Conservation (phyloP, 108 stramenopile species). For the Pseudonitzschia delicatissima region DNA sequence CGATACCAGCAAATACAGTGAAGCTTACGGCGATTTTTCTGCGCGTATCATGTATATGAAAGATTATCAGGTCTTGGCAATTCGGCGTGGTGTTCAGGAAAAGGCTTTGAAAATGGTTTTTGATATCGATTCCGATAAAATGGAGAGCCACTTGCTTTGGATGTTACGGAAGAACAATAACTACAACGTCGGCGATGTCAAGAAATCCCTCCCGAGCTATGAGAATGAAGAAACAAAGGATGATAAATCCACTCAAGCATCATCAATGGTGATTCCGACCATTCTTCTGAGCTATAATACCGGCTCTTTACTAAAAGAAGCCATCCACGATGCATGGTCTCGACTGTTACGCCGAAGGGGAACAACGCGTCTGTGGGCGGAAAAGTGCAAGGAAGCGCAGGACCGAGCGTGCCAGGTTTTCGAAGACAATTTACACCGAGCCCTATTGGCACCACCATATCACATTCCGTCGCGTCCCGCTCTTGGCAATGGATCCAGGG, state of each 20-base stretch:
- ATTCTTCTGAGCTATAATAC: neutral
- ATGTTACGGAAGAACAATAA: neutral
- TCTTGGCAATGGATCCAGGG: constrained; percentile 64
- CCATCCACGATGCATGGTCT: constrained; percentile 52
- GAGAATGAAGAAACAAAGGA: neutral
- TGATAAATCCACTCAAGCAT: neutral
- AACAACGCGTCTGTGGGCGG: constrained; percentile 45
- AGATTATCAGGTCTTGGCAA: constrained; percentile 60
- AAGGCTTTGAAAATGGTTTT: constrained; percentile 44
- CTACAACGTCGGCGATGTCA: too few relatives aligned
- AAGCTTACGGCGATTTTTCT: constrained; percentile 47
- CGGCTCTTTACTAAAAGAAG: constrained; percentile 33
- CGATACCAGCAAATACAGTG: constrained; percentile 19
- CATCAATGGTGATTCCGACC: neutral
- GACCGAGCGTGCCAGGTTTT: constrained; percentile 45
- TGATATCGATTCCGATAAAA: constrained; percentile 46
- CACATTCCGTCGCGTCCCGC: constrained; percentile 7
- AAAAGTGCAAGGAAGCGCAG: constrained; percentile 35
- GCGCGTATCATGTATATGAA: constrained; percentile 20
- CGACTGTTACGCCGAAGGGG: constrained; percentile 39
- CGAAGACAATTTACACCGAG: constrained; percentile 43
- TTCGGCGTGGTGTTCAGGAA: constrained; percentile 51
- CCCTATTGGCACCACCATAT: constrained; percentile 44
- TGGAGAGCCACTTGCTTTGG: constrained; percentile 26
- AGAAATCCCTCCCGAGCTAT: neutral